These are phyloP conservation scores for Xylaria sp. DNA, from an alignment of 495 filamentous ascomycete species.

Conservation along the genomic window DNA sequence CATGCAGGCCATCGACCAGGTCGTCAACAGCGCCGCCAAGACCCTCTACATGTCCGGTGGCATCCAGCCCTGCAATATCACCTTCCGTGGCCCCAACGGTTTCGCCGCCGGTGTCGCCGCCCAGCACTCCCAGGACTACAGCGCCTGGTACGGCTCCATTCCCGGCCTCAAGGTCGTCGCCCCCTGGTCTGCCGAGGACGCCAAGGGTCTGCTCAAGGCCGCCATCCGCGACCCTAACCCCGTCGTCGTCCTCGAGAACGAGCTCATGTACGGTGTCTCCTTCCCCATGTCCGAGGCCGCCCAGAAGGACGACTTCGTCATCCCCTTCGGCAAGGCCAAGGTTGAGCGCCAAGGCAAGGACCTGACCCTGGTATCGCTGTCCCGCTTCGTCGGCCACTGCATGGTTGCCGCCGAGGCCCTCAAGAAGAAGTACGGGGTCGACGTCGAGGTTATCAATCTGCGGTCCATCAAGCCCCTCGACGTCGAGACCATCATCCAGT, in stretches of 20 bases:
- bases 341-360: slow-evolving; percentile 96
- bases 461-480: slow-evolving; percentile 96
- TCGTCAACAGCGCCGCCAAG: slow-evolving; percentile 99
- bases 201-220: slow-evolving; percentile 96
- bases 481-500: slow-evolving; percentile 91
- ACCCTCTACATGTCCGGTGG: slow-evolving; percentile 99
- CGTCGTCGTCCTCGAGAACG: slow-evolving; percentile 93
- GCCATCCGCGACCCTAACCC: slow-evolving; percentile 98
- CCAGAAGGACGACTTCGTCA: slow-evolving; percentile 92
- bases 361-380: slow-evolving; percentile 92
- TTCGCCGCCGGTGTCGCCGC: slow-evolving; percentile 95
- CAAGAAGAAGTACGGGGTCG: slow-evolving; percentile 95
- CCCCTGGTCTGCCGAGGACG: slow-evolving; percentile 96
- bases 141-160: slow-evolving; percentile 97
- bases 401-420: slow-evolving; percentile 85
- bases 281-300: slow-evolving; percentile 98
- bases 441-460: slow-evolving; percentile 96
- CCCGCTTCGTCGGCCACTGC: slow-evolving; percentile 93
- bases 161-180: slow-evolving; percentile 96
- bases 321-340: slow-evolving; percentile 98
- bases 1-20: slow-evolving; percentile 99
- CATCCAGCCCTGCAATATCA: slow-evolving; percentile 99
- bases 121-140: slow-evolving; percentile 98
- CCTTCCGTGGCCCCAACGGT: slow-evolving; percentile 98
- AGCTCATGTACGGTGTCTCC: slow-evolving; percentile 90